Evolutionary conservation across 345 rosid genomes (phyloP), one percentile per base, ranked within the genome.

Genomic region (Lepidium africanum): DNA sequence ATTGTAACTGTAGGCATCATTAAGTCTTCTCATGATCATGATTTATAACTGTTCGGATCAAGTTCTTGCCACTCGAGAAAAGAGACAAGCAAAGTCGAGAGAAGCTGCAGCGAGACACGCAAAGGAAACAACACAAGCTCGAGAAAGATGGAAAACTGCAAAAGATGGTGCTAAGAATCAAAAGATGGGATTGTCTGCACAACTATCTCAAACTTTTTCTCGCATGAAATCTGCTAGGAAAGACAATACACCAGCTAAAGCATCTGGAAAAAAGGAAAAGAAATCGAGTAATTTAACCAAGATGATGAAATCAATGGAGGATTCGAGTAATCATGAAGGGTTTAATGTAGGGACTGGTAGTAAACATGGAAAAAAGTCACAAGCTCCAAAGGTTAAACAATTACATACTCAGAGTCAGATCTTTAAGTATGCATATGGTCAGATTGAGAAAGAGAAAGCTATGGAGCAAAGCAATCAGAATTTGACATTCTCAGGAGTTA

Each of bases 361-460:
- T 69, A 89, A 81, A 11, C 75, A 82, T 56, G 70, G 74, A 12
- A 92, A 86, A 79, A 86, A 89, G 58, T 38, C 49, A 2, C 80
- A 87, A 69, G 65, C 80, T 48, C 96, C 94, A 50, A 89, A 71
- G 81, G 90, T 83, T 39, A 89, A 89, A 78, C 81, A 86, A 35
- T 23, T 89, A 64, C 92, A 89, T 72, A 80, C 89, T 10, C 85
- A 80, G 50, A 92, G 92, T 72, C 96, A 92, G 69, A 86, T 89
- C 13, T 89, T 92, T 39, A 89, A 92, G 83, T 92, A 92, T 55
- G 96, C 98, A 9, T 92, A 92, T 76, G 98, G 96, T 43, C 92
- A 89, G 65, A 72, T 87, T 17, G 97, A 91, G 90, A 91, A 88
- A 72, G 96, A 91, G 81, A 91, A 85, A 80, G 93, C 93, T 32